phyloP scores from a whole-genome alignment of 805 yeast genomes.

The Pichia cephalocereana region DNA sequence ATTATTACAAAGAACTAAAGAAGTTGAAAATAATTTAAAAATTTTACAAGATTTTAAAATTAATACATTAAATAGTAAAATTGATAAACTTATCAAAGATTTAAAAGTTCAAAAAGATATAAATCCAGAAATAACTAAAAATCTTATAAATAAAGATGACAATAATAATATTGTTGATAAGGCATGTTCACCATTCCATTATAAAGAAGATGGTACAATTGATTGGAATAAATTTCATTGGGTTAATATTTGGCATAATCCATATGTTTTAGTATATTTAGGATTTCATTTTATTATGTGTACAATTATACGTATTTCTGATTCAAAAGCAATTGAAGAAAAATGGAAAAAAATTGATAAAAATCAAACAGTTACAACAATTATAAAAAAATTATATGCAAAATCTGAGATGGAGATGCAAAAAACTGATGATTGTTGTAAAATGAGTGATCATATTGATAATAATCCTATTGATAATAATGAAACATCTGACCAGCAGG shows the following conservation, averaged over 20 bases:
- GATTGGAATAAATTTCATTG: conserved; percentile 7
- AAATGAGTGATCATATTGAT: too few species aligned
- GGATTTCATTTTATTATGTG: conserved; percentile 13
- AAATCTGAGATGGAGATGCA: conserved; percentile 9
- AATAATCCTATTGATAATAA: too few species aligned
- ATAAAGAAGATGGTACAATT: conserved; percentile 4
- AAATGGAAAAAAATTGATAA: conserved; percentile 24
- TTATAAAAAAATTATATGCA: conserved; percentile 15
- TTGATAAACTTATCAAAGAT: conserved; percentile 5
- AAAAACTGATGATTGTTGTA: not conserved
- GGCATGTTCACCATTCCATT: not conserved
- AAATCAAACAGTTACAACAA: conserved; percentile 17
- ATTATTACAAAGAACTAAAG: conserved; percentile 51
- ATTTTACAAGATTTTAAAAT: conserved; percentile 31
- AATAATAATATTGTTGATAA: not conserved
- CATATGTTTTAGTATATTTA: conserved; percentile 17
- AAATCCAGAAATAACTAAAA: not conserved
- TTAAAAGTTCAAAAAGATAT: not conserved
- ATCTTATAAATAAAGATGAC: not conserved
- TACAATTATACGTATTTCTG: conserved; percentile 11
- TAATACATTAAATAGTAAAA: conserved; percentile 14
- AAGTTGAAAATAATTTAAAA: conserved; percentile 48
- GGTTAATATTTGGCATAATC: conserved; percentile 11
- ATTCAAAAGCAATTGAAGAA: conserved; percentile 17
- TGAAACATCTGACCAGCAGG: too few species aligned